Conservation (phyloP, 306 rosid genomes). For the Adenanthera pavonina region DNA sequence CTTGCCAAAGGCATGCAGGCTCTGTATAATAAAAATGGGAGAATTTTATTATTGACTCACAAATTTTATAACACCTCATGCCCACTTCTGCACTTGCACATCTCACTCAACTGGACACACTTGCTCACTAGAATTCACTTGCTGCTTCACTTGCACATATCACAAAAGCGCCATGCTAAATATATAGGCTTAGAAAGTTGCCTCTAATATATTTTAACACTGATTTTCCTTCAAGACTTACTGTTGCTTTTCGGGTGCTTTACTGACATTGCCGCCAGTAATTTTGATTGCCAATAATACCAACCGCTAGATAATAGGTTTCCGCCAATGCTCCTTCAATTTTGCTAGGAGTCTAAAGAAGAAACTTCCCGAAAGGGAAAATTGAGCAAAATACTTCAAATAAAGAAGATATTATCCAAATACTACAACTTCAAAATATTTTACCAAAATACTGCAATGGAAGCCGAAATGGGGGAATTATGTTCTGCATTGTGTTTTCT, state of each 20-base stretch:
- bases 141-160: background rate
- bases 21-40: background rate
- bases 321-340: background rate
- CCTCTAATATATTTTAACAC: background rate
- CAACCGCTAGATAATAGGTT: background rate
- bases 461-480: too few relatives aligned
- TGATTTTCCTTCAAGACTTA: background rate
- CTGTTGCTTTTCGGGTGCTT: background rate
- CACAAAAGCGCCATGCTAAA: background rate
- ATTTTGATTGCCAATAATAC: background rate
- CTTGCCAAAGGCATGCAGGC: background rate
- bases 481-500: too few relatives aligned
- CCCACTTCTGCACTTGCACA: background rate
- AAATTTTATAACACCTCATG: background rate
- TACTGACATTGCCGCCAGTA: background rate
- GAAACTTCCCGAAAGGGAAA: background rate
- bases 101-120: background rate
- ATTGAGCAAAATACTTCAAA: too few relatives aligned
- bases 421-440: too few relatives aligned
- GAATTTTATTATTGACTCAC: background rate
- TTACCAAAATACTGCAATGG: too few relatives aligned
- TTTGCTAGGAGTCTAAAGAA: background rate
- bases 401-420: too few relatives aligned
- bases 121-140: background rate
- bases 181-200: background rate